Conservation (phyloP, 345 rosid species). For the Pugionium dolabratum region DNA sequence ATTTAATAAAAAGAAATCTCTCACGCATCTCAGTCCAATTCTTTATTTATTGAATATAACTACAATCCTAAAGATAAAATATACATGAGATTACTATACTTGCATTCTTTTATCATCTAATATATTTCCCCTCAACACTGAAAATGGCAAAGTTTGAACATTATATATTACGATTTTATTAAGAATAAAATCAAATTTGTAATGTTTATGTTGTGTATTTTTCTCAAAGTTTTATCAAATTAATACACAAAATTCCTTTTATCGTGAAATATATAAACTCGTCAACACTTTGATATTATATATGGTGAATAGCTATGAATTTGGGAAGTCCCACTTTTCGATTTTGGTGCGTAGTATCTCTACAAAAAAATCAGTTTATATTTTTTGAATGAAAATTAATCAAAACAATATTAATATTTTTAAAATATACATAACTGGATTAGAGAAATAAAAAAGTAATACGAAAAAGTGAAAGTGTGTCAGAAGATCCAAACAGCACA, state of each 20-base stretch:
- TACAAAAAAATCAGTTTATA: background rate
- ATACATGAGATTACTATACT: constrained; percentile 18
- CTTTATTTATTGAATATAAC: constrained; percentile 35
- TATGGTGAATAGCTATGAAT: background rate
- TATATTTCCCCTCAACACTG: constrained; percentile 6
- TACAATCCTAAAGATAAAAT: constrained; percentile 35
- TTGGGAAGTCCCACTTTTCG: background rate
- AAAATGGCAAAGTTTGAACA: constrained; percentile 3
- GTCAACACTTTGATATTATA: background rate
- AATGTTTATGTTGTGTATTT: background rate
- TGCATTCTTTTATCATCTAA: constrained; percentile 24
- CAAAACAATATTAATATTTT: background rate
- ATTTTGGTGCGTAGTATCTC: background rate
- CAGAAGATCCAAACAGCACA: constrained; percentile 69
- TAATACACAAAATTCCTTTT: too few species aligned
- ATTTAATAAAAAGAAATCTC: constrained; percentile 34
- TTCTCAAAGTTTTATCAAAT: too few species aligned
- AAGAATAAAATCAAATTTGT: constrained; percentile 5
- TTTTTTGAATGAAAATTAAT: background rate
- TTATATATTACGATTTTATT: background rate
- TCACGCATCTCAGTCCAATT: constrained; percentile 42
- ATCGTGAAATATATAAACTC: background rate
- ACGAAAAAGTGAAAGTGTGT: constrained; percentile 45
- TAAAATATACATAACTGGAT: constrained; percentile 13
- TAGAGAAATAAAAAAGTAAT: constrained; percentile 24